A percentile compares a stretch with the other conserved stretches of the same genome.
These are phyloP conservation scores for Leonotis leonurus DNA, from an alignment of 257 asterid species.

Conservation along the genomic window DNA sequence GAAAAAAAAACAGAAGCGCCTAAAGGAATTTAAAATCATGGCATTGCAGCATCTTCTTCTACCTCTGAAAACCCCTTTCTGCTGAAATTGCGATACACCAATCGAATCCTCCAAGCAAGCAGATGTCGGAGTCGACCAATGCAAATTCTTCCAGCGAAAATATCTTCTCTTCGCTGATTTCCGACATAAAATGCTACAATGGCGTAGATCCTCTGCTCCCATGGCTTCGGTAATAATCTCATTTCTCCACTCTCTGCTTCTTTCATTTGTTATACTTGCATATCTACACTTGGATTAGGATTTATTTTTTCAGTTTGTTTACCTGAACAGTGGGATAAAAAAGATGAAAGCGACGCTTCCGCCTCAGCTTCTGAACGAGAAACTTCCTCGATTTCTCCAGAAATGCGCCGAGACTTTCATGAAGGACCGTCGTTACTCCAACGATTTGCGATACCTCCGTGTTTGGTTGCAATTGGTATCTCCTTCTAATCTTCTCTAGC, in stretches of 20 bases:
- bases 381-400: conserved; percentile 95
- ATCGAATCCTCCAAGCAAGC: conserved; percentile 10
- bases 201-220: conserved; percentile 88
- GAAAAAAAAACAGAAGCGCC: no score
- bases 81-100: not conserved
- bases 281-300: not conserved
- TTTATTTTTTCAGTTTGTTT: not conserved
- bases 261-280: conserved; percentile 3
- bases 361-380: conserved; percentile 60
- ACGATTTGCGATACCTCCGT: conserved; percentile 88
- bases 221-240: conserved; percentile 67
- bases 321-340: conserved; percentile 54
- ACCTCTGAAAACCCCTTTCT: not conserved
- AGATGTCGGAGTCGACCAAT: conserved; percentile 40
- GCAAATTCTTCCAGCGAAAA: conserved; percentile 29
- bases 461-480: conserved; percentile 91
- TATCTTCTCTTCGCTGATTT: conserved; percentile 59
- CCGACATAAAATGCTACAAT: conserved; percentile 69
- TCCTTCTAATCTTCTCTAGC: not conserved
- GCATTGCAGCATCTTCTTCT: no score
- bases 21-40: no score
- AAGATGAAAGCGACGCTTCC: conserved; percentile 71
- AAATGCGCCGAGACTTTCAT: conserved; percentile 75
- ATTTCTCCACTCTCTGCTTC: not conserved
- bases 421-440: conserved; percentile 61